A percentile compares a stretch with the other conserved stretches of the same genome.
phyloP scores from a whole-genome alignment of 352 stramenopile genomes.

The Phytopythium helicoides region DNA sequence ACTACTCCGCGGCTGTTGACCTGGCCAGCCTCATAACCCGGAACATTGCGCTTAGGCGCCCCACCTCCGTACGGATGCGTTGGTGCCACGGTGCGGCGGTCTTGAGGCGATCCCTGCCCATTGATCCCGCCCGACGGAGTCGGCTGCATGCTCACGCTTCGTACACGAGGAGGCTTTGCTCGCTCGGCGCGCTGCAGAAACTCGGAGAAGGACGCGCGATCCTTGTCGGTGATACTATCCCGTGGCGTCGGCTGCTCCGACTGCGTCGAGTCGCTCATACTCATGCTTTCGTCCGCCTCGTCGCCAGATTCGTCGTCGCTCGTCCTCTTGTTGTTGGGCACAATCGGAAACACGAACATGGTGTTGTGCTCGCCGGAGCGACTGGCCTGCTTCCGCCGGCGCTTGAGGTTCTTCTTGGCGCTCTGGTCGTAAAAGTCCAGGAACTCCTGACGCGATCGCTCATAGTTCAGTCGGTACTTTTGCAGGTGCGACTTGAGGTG shows the following conservation, averaged over 20 bases:
- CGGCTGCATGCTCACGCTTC: background rate
- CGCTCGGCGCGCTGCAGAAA: background rate
- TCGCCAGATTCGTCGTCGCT: conserved; percentile 35
- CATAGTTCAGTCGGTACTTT: conserved; percentile 89
- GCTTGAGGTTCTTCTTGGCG: conserved; percentile 56
- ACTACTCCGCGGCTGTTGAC: background rate
- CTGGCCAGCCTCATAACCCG: background rate
- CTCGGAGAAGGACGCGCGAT: conserved; percentile 4
- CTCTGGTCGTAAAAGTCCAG: conserved; percentile 85
- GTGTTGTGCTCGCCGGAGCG: conserved; percentile 50
- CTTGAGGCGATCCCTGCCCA: too few relatives aligned
- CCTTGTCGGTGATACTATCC: background rate
- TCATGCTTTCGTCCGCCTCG: conserved; percentile 23
- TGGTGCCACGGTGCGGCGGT: too few relatives aligned
- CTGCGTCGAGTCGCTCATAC: conserved; percentile 10
- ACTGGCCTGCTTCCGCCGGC: conserved; percentile 35
- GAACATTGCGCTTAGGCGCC: background rate
- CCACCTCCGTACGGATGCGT: too few relatives aligned
- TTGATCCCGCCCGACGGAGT: too few relatives aligned
- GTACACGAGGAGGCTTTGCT: background rate
- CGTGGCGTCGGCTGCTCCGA: conserved; percentile 6
- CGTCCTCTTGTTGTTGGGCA: conserved; percentile 31
- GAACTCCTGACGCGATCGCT: conserved; percentile 81
- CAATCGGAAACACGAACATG: conserved; percentile 84
- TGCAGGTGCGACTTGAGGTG: conserved; percentile 88